Base-by-base conservation (phyloP, 345 rosid species). In the Linum usitatissimum region DNA sequence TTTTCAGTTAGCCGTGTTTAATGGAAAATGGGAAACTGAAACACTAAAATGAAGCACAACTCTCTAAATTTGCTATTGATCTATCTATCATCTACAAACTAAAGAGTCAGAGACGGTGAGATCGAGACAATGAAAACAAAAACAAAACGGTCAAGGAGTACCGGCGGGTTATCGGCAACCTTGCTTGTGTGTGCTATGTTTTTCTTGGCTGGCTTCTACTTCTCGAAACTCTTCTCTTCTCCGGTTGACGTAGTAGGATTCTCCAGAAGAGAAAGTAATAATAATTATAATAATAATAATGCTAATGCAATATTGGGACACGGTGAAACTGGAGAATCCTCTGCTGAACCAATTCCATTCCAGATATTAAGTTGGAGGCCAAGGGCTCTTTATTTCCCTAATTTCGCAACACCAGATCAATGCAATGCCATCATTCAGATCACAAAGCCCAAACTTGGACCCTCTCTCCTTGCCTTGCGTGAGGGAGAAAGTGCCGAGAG, bases 301-400 rank as follows among this genome's bases (percentile, higher is more conserved):
- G 40, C 67, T 63, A 79, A 80, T 87, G 76, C 87, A n/a, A n/a
- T n/a, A n/a, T n/a, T n/a, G n/a, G n/a, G n/a, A 5, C 71, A 77
- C 68, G 94, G 96, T 38, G 71, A 64, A 53, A 84, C 89, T 42
- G 96, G 96, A 40, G 89, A 86, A 6, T 62, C 77, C 72, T 78
- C 68, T 15, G 28, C 83, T 23, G 81, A 75, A 9, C 77, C 91
- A 3, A 84, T 86, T 69, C 82, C 96, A 1, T 89, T 80, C 80
- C 96, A 86, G 94, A 84, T 84, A 23, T 73, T 87, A 64, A 87
- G 94, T 70, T 87, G 90, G 94, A 79, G 65, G 66, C 94, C 94
- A 30, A 74, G 88, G 64, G 94, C 88, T 63, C 68, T 82, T 60
- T 84, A 84, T 71, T 87, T 87, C 67, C 94, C 94, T 0, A 75